phyloP scores from a whole-genome alignment of 2,329 filamentous ascomycete genomes.

The Colletotrichum nymphaeae region DNA sequence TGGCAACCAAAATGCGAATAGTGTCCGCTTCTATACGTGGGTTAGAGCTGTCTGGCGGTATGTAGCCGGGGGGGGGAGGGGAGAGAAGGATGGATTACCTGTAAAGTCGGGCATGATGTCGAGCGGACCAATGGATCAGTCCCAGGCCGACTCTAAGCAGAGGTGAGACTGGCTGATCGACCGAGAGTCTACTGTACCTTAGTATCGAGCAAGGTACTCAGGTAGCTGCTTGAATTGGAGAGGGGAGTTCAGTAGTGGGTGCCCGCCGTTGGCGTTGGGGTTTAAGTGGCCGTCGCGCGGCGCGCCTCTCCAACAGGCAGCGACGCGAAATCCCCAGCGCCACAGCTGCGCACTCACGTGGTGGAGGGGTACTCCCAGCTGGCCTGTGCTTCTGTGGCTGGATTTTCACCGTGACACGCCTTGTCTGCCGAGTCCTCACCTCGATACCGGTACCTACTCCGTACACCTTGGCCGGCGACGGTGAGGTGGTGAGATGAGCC shows the following conservation, averaged over 20 bases:
- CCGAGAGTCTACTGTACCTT: neutral
- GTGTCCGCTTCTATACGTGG: constrained; percentile 75
- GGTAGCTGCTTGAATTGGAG: neutral
- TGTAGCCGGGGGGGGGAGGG: neutral
- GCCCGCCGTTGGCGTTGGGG: neutral
- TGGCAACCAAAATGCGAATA: constrained; percentile 93
- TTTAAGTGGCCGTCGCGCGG: constrained; percentile 22
- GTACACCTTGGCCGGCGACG: no score
- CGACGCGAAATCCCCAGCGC: constrained; percentile 15
- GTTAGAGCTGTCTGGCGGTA: neutral
- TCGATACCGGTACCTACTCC: neutral
- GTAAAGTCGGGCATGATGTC: constrained; percentile 29
- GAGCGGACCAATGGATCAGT: neutral
- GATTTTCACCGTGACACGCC: neutral
- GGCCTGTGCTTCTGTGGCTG: neutral
- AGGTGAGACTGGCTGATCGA: neutral
- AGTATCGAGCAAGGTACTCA: neutral
- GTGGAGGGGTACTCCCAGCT: neutral
- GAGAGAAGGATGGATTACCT: constrained; percentile 7
- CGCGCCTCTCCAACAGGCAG: constrained; percentile 14
- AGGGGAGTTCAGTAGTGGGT: neutral
- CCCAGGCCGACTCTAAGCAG: neutral
- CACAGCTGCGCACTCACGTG: constrained; percentile 16
- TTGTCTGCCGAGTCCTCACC: neutral
- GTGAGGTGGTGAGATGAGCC: neutral